Evolutionary conservation across 331 rosid species (phyloP), one percentile per base, ranked within the genome.

Genomic region (Arachis monticola): DNA sequence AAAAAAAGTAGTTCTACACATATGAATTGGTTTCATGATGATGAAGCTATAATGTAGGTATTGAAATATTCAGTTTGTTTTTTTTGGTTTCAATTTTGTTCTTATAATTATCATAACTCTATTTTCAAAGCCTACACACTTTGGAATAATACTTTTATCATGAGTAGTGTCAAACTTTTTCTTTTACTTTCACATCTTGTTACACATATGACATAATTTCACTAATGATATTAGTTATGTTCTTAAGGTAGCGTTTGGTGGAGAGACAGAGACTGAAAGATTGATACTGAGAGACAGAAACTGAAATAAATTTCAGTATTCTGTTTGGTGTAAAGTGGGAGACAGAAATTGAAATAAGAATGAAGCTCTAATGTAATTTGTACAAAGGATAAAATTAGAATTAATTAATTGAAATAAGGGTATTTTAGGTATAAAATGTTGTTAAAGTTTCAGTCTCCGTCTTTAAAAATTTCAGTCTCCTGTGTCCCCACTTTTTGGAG

Each of bases 211-310:
- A 41, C 51, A 70, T 44, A 63, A 44, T 45, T 70, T 10, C 73
- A 63, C 71, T 42, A 27, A 60, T 68, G 57, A 17, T 68, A 30
- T 57, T 35, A 10, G 22, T 10, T 56, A 17, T 41, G 64, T 17
- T 11, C 53, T 14, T 52, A 60, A 17, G 22, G 22, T 17, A 17
- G 22, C 22, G 22, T 17, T 17, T 17, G 22, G 22, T 17, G 22
- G 22, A 17, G 22, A 17, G 22, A 17, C 22, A 17, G 22, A 17
- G 22, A 17, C 22, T 17, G 22, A 17, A 17, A 17, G 22, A 17
- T 17, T 17, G 22, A 17, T 17, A 17, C 22, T 17, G 22, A 17
- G 22, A 17, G 22, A 17, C 22, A 17, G 22, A 17, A 17, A 17
- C 22, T 17, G 22, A 17, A 17, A 17, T 17, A 17, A 17, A 17